Percentiles rank a stretch among this genome's conserved stretches.
These are phyloP conservation scores for Wallacemonas sp. DNA, from an alignment of 208 protist species.

Conservation along the genomic window DNA sequence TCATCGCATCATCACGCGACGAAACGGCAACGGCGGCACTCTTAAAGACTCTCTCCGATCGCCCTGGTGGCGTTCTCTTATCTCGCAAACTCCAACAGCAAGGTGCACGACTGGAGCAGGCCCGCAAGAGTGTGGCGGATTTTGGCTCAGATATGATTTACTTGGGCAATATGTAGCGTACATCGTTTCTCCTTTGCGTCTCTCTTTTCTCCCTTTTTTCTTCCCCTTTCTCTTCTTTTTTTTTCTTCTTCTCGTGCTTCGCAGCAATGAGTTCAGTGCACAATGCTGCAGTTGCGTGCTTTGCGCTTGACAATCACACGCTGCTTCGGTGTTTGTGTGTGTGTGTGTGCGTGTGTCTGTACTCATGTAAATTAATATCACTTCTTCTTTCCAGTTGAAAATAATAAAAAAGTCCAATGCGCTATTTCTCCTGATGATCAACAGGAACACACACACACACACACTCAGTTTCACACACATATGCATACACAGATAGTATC, in stretches of 20 bases:
- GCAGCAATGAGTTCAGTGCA: too few relatives aligned
- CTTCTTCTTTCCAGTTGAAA: too few relatives aligned
- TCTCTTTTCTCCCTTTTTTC: background rate
- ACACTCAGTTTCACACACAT: background rate
- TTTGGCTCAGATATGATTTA: background rate
- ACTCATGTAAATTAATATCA: too few relatives aligned
- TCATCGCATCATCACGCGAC: too few relatives aligned
- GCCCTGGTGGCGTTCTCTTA: background rate
- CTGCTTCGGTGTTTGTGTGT: too few relatives aligned
- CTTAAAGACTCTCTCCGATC: background rate
- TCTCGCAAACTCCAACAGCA: background rate
- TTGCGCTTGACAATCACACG: too few relatives aligned
- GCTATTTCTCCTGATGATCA: too few relatives aligned
- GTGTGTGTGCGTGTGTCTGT: too few relatives aligned
- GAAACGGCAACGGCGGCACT: constrained; percentile 1
- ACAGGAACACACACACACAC: background rate
- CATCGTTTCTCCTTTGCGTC: background rate
- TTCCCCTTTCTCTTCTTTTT: background rate
- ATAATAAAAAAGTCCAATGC: too few relatives aligned
- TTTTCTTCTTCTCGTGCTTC: constrained; percentile 3
- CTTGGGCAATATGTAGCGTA: background rate
- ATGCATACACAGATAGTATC: background rate
- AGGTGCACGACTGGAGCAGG: background rate
- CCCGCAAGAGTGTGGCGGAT: background rate
- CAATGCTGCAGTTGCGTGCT: too few relatives aligned